Percentiles rank a stretch among this genome's conserved stretches.
phyloP scores from a whole-genome alignment of 257 asterid genomes.

The Knoxia roxburghii region DNA sequence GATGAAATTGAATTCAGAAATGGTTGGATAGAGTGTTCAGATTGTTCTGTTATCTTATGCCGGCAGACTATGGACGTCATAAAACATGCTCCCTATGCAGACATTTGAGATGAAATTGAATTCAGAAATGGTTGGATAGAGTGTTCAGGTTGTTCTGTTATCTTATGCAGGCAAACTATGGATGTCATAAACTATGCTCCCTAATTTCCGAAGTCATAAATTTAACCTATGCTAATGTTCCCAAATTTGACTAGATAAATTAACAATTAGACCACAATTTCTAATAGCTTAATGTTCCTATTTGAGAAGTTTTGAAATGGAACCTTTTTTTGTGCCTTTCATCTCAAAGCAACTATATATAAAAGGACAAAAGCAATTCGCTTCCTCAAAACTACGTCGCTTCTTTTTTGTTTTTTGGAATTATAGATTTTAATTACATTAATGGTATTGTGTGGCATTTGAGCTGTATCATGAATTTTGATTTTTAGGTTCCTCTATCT shows the following conservation, averaged over 20 bases:
- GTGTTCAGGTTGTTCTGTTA: background rate
- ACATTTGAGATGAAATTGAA: too few relatives aligned
- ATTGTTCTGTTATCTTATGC: background rate
- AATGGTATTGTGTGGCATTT: background rate
- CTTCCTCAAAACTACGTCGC: too few relatives aligned
- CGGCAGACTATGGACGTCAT: background rate
- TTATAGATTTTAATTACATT: background rate
- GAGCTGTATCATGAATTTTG: background rate
- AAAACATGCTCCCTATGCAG: background rate
- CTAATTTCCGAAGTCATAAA: background rate
- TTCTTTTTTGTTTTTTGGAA: too few relatives aligned
- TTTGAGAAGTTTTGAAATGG: background rate
- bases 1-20: background rate
- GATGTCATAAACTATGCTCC: background rate
- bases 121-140: background rate
- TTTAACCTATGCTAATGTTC: background rate
- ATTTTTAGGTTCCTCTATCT: background rate
- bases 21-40: background rate
- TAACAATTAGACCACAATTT: background rate
- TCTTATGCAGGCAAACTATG: background rate
- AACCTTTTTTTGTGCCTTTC: background rate
- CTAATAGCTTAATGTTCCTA: background rate
- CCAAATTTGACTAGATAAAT: background rate
- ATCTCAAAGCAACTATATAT: too few relatives aligned
- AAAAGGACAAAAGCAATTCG: too few relatives aligned